These are phyloP conservation scores for Parsonsia alboflavescens DNA, from an alignment of 257 asterid genomes.

Conservation along the genomic window DNA sequence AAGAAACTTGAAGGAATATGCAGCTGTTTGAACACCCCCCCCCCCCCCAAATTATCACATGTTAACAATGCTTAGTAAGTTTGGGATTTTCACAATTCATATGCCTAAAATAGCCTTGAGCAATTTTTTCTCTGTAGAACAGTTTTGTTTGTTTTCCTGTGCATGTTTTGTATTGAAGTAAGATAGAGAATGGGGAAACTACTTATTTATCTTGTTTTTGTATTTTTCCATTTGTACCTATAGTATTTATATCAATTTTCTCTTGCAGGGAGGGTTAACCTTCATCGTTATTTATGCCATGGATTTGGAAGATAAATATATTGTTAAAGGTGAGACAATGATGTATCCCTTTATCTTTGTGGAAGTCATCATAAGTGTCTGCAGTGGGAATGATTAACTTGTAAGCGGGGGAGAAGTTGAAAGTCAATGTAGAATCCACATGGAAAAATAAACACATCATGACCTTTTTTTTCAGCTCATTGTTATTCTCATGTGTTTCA, in stretches of 20 bases:
- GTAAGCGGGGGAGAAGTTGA: background rate
- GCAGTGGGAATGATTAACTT: background rate
- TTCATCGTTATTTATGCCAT: background rate
- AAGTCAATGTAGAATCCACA: background rate
- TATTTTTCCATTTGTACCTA: background rate
- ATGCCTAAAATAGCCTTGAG: background rate
- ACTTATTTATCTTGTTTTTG: background rate
- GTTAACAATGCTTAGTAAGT: background rate
- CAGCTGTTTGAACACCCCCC: background rate
- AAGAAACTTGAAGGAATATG: background rate
- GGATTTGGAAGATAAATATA: constrained; percentile 28
- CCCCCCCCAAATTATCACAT: background rate
- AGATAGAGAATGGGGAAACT: background rate
- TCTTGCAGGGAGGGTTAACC: constrained; percentile 26
- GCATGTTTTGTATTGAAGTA: background rate
- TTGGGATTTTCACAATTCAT: background rate
- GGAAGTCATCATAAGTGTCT: background rate
- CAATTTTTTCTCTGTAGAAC: background rate
- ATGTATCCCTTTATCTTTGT: background rate
- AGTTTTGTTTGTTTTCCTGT: background rate
- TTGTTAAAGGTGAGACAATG: constrained; percentile 32
- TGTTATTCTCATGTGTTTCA: background rate
- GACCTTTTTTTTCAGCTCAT: background rate
- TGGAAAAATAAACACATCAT: background rate
- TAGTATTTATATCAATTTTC: background rate